phyloP scores from a whole-genome alignment of 1,284 basidiomycete species.

The Tilletia horrida region DNA sequence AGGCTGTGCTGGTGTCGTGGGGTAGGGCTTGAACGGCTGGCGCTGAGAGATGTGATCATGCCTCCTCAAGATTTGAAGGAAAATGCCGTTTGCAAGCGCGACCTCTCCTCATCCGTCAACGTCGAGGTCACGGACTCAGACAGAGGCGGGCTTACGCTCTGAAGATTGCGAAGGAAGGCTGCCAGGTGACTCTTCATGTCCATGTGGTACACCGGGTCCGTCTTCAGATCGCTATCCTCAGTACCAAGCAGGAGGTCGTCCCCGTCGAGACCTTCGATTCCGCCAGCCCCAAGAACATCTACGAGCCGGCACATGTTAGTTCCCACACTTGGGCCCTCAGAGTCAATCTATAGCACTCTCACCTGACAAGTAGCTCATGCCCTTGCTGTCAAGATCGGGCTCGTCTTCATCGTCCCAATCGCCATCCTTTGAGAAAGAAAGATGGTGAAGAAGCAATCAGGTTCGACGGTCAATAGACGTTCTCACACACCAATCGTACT shows the following conservation, averaged over 20 bases:
- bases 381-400: slow-evolving; percentile 59
- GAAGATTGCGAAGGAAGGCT: not conserved
- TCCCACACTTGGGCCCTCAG: slow-evolving; percentile 20
- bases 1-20: not conserved
- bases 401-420: slow-evolving; percentile 51
- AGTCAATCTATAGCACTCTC: slow-evolving; percentile 22
- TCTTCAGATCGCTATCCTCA: slow-evolving; percentile 75
- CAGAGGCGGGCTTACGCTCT: slow-evolving; percentile 13
- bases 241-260: slow-evolving; percentile 59
- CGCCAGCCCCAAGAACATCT: slow-evolving; percentile 61
- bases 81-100: not conserved
- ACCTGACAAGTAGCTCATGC: slow-evolving; percentile 59
- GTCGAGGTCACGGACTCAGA: not conserved
- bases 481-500: not conserved
- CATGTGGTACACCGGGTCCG: slow-evolving; percentile 80
- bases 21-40: not conserved
- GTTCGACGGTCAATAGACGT: not conserved
- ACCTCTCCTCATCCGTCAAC: not conserved
- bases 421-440: slow-evolving; percentile 23
- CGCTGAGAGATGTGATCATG: not conserved
- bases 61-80: not conserved
- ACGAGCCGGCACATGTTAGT: slow-evolving; percentile 55
- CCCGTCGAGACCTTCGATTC: slow-evolving; percentile 61
- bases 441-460: not conserved
- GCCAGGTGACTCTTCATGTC: slow-evolving; percentile 65